Percentiles rank a stretch among this genome's conserved stretches.
phyloP scores from a whole-genome alignment of 139 green algal species.

The Chlorella sp. region DNA sequence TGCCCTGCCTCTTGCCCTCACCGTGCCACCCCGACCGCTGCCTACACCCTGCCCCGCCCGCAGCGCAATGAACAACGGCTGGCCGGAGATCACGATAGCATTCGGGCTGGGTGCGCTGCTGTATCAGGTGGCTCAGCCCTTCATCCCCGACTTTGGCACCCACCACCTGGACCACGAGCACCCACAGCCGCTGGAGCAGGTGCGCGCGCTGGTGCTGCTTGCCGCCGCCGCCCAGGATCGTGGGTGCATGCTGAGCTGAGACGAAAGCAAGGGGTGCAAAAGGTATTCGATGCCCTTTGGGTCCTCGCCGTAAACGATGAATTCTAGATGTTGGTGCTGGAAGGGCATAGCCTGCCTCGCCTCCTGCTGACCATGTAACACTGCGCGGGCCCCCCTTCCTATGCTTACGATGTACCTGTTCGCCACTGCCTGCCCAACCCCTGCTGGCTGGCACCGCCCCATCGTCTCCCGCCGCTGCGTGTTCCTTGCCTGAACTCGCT shows the following conservation, averaged over 20 bases:
- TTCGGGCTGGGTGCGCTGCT: conserved; percentile 52
- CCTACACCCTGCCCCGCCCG: conserved; percentile 33
- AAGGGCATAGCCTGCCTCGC: too few species aligned
- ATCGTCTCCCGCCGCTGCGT: neutral
- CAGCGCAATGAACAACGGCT: conserved; percentile 70
- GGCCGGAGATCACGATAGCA: conserved; percentile 47
- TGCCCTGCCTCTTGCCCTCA: neutral
- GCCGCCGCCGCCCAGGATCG: too few species aligned
- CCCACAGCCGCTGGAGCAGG: conserved; percentile 1
- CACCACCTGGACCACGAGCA: conserved; percentile 23
- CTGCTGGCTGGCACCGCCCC: neutral
- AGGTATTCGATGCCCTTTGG: too few species aligned
- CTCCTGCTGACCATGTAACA: too few species aligned
- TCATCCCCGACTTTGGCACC: conserved; percentile 70
- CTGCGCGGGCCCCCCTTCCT: too few species aligned
- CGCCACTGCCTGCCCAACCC: too few species aligned
- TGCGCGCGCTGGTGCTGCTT: neutral
- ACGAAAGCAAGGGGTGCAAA: too few species aligned
- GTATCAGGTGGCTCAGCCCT: conserved; percentile 66
- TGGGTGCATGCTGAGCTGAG: too few species aligned
- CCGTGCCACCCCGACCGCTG: neutral
- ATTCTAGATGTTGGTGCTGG: too few species aligned
- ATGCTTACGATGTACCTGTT: too few species aligned
- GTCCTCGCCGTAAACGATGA: too few species aligned
- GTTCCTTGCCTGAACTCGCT: neutral